Percentiles rank a stretch among this genome's conserved stretches.
Conservation (phyloP, 306 rosid species). For the Cucumis sativus region DNA sequence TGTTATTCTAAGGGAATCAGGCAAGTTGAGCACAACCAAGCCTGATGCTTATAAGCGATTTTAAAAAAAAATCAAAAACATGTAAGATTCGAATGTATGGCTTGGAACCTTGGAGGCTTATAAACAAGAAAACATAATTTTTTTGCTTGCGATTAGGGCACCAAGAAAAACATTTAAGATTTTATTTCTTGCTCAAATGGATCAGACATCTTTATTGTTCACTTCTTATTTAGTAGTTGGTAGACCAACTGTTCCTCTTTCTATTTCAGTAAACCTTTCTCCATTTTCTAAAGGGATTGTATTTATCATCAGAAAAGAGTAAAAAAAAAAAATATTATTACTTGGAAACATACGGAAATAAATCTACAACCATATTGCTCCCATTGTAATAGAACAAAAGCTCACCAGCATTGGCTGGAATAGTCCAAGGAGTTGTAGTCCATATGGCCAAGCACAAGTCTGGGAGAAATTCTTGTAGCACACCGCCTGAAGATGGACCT, state of each 20-base stretch:
- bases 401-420: constrained; percentile 97
- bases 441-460: constrained; percentile 81
- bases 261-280: background rate
- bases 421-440: constrained; percentile 99
- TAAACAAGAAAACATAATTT: background rate
- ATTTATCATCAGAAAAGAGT: background rate
- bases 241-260: background rate
- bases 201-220: background rate
- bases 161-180: background rate
- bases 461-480: constrained; percentile 55
- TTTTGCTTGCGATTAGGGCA: background rate
- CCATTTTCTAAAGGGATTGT: background rate
- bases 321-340: background rate
- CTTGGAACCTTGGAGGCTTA: background rate
- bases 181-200: background rate
- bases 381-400: constrained; percentile 21
- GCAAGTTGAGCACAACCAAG: background rate
- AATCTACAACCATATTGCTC: constrained; percentile 4
- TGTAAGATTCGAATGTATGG: background rate
- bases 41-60: background rate
- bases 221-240: background rate
- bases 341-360: background rate
- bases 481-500: constrained; percentile 30
- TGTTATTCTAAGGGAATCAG: background rate
- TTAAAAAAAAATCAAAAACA: background rate